Conservation (phyloP, 805 yeast genomes). For the Pichia membranifaciens region DNA sequence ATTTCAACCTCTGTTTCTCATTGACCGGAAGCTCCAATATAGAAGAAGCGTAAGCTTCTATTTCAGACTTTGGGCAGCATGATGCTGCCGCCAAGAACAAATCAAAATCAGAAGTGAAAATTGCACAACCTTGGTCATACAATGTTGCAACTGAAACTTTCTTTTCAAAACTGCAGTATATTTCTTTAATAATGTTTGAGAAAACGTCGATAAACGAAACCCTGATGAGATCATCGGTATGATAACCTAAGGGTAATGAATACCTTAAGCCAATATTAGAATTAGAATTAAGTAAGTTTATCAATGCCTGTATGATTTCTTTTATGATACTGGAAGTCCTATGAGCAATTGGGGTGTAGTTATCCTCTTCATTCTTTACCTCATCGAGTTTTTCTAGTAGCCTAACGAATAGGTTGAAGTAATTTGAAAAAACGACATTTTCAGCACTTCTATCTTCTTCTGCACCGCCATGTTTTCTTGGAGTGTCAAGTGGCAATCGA, state of each 20-base stretch:
- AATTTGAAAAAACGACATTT: constrained; percentile 60
- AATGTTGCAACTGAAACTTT: constrained; percentile 9
- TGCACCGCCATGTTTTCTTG: constrained; percentile 36
- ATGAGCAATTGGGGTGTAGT: constrained; percentile 34
- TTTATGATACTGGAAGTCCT: constrained; percentile 54
- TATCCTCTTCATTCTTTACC: constrained; percentile 7
- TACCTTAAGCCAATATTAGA: constrained; percentile 70
- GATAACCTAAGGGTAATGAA: constrained; percentile 75
- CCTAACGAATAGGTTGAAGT: constrained; percentile 56
- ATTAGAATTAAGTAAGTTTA: constrained; percentile 66
- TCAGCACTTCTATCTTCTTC: constrained; percentile 23
- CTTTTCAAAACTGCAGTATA: constrained; percentile 19
- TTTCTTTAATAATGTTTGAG: constrained; percentile 47
- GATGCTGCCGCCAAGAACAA: constrained; percentile 49
- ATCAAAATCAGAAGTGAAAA: constrained; percentile 31
- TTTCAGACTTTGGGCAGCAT: constrained; percentile 62
- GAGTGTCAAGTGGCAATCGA: constrained; percentile 54
- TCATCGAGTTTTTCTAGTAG: constrained; percentile 41
- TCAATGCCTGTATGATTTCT: constrained; percentile 57
- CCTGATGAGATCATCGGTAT: constrained; percentile 57
- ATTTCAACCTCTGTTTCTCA: constrained; percentile 31
- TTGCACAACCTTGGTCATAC: constrained; percentile 11
- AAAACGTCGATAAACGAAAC: constrained; percentile 74
- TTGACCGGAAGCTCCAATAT: constrained; percentile 49
- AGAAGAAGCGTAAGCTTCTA: constrained; percentile 64